These are phyloP conservation scores for Colletotrichum tamarilloi DNA, from an alignment of 2,329 filamentous ascomycete genomes.

Conservation along the genomic window DNA sequence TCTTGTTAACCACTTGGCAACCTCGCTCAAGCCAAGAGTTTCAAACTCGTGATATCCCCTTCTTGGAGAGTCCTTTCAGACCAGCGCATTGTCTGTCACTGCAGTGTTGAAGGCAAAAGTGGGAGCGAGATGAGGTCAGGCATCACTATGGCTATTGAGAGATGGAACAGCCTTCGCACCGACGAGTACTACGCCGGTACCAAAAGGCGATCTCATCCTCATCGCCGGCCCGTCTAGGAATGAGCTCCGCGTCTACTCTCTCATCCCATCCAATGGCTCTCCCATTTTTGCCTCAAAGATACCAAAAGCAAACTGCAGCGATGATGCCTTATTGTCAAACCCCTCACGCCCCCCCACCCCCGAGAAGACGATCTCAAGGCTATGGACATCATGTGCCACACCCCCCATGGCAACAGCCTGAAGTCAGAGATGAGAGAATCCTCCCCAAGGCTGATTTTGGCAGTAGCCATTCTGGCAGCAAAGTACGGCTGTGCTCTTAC, in stretches of 20 bases:
- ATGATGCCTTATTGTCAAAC: too few species aligned
- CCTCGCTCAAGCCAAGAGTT: too few species aligned
- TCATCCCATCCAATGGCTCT: constrained; percentile 7
- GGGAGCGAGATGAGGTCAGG: too few species aligned
- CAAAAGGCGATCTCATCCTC: constrained; percentile 18
- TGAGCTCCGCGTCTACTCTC: not conserved
- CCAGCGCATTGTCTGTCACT: too few species aligned
- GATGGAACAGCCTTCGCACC: not conserved
- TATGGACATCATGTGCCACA: constrained; percentile 6
- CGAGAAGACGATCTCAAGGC: not conserved
- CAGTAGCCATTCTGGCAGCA: too few species aligned
- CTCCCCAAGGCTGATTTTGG: too few species aligned
- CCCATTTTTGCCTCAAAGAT: constrained; percentile 12
- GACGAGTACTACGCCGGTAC: not conserved
- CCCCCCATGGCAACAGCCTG: not conserved
- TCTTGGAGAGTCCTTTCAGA: too few species aligned
- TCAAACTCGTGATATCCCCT: not conserved
- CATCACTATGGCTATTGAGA: not conserved
- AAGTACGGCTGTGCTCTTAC: constrained; percentile 1
- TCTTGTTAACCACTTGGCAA: too few species aligned
- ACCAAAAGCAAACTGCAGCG: too few species aligned
- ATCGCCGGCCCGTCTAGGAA: not conserved
- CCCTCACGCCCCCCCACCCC: too few species aligned
- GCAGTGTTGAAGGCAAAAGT: too few species aligned
- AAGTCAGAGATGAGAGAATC: not conserved